Evolutionary conservation across 352 stramenopile species (phyloP).

Genomic region (Saprolegnia diclina): DNA sequence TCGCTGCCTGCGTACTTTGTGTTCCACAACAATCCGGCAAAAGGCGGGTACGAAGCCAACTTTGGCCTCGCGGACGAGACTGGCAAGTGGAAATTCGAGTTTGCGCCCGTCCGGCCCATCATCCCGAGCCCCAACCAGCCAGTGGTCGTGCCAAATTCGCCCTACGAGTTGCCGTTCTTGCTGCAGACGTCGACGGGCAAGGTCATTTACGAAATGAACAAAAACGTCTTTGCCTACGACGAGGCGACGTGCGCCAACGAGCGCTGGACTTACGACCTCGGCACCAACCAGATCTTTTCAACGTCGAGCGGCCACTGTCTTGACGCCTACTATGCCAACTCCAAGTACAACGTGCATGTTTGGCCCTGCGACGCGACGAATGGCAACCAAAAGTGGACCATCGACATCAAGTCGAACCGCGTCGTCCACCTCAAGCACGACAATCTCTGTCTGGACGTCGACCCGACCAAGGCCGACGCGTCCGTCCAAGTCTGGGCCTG

Average conservation of each 20-base stretch:
- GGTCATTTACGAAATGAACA: slow-evolving; percentile 1
- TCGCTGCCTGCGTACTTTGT: slow-evolving; percentile 23
- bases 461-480: slow-evolving; percentile 27
- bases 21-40: slow-evolving; percentile 23
- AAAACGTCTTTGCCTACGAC: neutral
- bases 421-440: slow-evolving; percentile 45
- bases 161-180: neutral
- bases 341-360: slow-evolving; percentile 37
- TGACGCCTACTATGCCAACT: slow-evolving; percentile 27
- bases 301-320: slow-evolving; percentile 31
- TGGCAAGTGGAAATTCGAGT: slow-evolving; percentile 18
- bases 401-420: slow-evolving; percentile 36
- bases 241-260: slow-evolving; percentile 10
- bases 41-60: slow-evolving; percentile 14
- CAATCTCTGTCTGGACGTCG: slow-evolving; percentile 16
- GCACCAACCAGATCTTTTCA: neutral
- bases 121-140: too few species aligned
- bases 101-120: neutral
- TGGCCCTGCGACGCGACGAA: slow-evolving; percentile 48
- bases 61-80: slow-evolving; percentile 25
- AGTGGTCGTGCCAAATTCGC: neutral
- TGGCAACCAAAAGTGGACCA: slow-evolving; percentile 57
- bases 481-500: slow-evolving; percentile 10
- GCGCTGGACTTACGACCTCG: slow-evolving; percentile 5
- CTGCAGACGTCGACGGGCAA: neutral